Percentiles rank a stretch among this genome's conserved stretches.
phyloP scores from a whole-genome alignment of 441 rosid genomes.

The Manihot esculenta region DNA sequence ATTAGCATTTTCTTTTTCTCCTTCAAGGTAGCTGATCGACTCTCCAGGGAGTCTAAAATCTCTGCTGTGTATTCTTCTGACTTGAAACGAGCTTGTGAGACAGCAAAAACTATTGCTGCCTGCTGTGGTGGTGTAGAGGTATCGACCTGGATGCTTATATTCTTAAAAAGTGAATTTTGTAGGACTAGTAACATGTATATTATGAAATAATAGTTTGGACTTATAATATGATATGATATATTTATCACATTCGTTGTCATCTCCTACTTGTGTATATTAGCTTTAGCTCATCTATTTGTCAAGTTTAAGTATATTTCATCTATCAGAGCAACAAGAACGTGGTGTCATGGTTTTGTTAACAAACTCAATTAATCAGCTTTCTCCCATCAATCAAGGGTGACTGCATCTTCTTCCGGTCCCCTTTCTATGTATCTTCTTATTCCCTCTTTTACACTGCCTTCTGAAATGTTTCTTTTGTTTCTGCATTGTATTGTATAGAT shows the following conservation, averaged over 20 bases:
- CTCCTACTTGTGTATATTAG: neutral
- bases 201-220: neutral
- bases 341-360: neutral
- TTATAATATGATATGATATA: neutral
- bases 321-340: neutral
- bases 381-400: neutral
- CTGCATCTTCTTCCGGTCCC: too few species aligned
- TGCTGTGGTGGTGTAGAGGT: conserved; percentile 64
- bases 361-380: neutral
- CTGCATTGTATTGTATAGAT: neutral
- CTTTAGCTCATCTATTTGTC: neutral
- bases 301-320: neutral
- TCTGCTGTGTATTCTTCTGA: conserved; percentile 72
- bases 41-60: conserved; percentile 55
- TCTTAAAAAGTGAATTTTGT: conserved; percentile 9
- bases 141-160: conserved; percentile 15
- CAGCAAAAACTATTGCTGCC: conserved; percentile 65
- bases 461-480: neutral
- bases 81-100: conserved; percentile 72
- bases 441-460: neutral
- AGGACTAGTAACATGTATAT: neutral
- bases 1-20: neutral
- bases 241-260: neutral
- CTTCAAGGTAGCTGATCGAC: conserved; percentile 62
- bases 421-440: neutral